Base-by-base conservation (phyloP, 2,329 filamentous ascomycete genomes). In the Alternaria hordeiaustralica region DNA sequence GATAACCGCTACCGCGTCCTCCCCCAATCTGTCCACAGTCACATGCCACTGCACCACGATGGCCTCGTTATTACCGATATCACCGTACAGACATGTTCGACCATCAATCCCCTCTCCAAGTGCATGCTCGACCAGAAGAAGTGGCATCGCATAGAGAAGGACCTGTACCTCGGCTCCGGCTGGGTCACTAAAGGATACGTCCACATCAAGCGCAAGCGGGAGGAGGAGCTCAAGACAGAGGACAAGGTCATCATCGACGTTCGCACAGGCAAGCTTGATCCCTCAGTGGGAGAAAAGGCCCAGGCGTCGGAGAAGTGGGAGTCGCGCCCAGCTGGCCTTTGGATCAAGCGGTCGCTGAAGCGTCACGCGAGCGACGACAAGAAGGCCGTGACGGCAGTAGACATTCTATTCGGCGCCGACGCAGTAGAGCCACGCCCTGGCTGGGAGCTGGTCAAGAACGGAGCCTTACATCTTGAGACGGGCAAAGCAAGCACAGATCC, bases 91-190 rank as follows among this genome's bases (percentile, higher is more conserved):
- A 90, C 87, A 55, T 97, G 94, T 81, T 93, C 91, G 9, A 86
- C 86, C 12, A 73, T 96, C 56, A 96, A 94, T 55, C 83, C 82
- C 10, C 90, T 95, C 62, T 90, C 91, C 5, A 90, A 87, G 47
- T 97, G 93, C 82, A 89, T 89, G 66, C 87, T 96, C 66, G 90
- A 96, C 74, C 80, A 85, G 41, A 82, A 88, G 46, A 84, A 87
- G 66, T 97, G 94, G 94, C 89, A 93, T 71, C 90, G 92, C 53
- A 84, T 97, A 66, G 92, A 97, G 69, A 97, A 97, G 82, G 93
- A 97, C 76, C 86, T 97, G 0, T 96, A 93, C 77, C 87, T 97
- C 18, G 88, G 88, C 65, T 88, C 87, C 63, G 87, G 89, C 55
- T 93, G 92, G 88, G 85, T 92, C 46, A 88, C 88, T 26, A 92